Evolutionary conservation across 257 asterid species (phyloP), one percentile per base, ranked within the genome.

Genomic region (Salvia rosmarinus): DNA sequence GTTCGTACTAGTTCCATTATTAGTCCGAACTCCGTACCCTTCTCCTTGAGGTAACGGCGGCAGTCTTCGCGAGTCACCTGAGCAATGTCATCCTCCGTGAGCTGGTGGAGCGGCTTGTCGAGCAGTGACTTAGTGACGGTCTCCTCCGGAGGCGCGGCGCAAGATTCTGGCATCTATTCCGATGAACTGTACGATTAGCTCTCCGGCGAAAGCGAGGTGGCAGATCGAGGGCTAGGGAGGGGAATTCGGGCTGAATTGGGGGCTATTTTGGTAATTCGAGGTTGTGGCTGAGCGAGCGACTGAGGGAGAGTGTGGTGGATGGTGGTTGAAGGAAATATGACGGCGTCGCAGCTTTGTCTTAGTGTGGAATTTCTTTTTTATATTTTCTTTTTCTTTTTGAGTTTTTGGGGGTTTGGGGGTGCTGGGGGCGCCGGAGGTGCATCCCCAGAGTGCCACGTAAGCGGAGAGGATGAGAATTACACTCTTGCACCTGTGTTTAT

Each of bases 41-140:
- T 95, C 72, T 87, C 89, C 80, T 88, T 95, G 81, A 95, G 99
- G 83, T 79, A 95, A 56, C 92, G 95, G 80, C 99, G 97, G 90
- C 99, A 95, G 74, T 95, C 99, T 65, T 95, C 98, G 37, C 99
- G 96, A 55, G 99, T 95, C 52, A 95, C 86, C 87, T 89, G 99
- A 75, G 99, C 88, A 89, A 95, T 89, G 96, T 95, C 99, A 71
- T 95, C 99, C 57, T 91, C 98, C 10, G 98, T 95, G 71, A 95
- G 99, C 68, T 42, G 85, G 79, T 87, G 78, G 49, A 95, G 97
- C 71, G 98, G 97, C 82, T 89, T 91, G 56, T 91, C 93, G n/a
- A 95, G 98, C 32, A 82, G 86, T 17, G 93, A 85, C 89, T 89
- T 95, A 17, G 35, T 77, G 23, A 79, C 79, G 55, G 84, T 28